Percentiles rank a stretch among this genome's conserved stretches.
These are phyloP conservation scores for Orbilia blumenaviensis DNA, from an alignment of 2,329 filamentous ascomycete species.

Conservation along the genomic window DNA sequence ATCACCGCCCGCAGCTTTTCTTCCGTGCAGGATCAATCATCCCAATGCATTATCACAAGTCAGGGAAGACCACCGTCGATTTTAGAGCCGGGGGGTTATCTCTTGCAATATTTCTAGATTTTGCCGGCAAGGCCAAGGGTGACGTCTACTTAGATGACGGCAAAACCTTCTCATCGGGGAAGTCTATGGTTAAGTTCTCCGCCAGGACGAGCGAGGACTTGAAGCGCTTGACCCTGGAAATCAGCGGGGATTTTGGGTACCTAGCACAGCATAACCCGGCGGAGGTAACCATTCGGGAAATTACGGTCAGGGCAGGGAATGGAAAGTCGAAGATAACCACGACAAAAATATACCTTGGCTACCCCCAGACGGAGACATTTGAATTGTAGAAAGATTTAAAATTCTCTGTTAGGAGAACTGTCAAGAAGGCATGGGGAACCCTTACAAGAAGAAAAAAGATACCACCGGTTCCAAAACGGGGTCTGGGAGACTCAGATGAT, in stretches of 20 bases:
- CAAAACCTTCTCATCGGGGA: not conserved
- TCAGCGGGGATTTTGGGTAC: constrained; percentile 15
- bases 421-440: not conserved
- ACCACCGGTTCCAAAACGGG: not conserved
- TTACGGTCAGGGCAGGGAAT: not conserved
- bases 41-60: constrained; percentile 35
- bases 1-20: not conserved
- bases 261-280: not conserved
- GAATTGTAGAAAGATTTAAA: constrained; percentile 5
- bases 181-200: constrained; percentile 13
- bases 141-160: constrained; percentile 36
- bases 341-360: not conserved
- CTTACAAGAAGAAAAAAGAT: not conserved
- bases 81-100: constrained; percentile 35
- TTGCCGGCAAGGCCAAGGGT: not conserved
- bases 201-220: not conserved
- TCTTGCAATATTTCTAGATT: constrained; percentile 19
- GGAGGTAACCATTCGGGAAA: constrained; percentile 20
- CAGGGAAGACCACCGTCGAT: constrained; percentile 40
- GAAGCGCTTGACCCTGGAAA: not conserved
- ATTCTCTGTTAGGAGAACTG: not conserved
- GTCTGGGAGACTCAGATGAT: not conserved
- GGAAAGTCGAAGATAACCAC: not conserved
- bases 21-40: constrained; percentile 33
- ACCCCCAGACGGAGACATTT: not conserved